Evolutionary conservation across 805 yeast species (phyloP).

Genomic region (Maudiozyma serrabonitensis): DNA sequence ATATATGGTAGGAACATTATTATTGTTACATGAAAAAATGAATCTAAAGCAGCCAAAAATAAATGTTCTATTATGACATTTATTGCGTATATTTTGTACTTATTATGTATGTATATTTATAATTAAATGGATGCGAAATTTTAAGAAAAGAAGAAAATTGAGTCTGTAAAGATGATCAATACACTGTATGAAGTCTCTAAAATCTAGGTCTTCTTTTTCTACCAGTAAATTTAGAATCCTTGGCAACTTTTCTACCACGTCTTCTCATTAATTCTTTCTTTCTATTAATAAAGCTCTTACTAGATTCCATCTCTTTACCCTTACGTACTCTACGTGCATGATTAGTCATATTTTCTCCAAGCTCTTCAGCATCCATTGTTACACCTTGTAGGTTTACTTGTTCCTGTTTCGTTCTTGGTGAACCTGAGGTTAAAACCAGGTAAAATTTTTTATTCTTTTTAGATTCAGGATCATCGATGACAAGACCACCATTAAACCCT

Average conservation of each 20-base stretch:
- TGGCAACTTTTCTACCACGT: slow-evolving; percentile 83
- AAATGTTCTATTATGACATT: background rate
- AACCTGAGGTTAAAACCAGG: slow-evolving; percentile 56
- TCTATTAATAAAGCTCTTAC: slow-evolving; percentile 72
- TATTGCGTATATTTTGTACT: too few relatives aligned
- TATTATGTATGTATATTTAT: too few relatives aligned
- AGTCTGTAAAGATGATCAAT: too few relatives aligned
- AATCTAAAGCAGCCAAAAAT: too few relatives aligned
- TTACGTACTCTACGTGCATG: slow-evolving; percentile 20
- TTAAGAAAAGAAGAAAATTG: too few relatives aligned
- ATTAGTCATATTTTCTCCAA: slow-evolving; percentile 2
- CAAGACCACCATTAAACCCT: slow-evolving; percentile 94
- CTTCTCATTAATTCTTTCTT: slow-evolving; percentile 90
- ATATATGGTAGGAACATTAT: too few relatives aligned
- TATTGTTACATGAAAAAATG: too few relatives aligned
- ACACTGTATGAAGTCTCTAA: slow-evolving; percentile 20
- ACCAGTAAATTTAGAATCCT: slow-evolving; percentile 86
- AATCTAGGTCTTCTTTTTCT: slow-evolving; percentile 66
- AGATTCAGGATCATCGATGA: slow-evolving; percentile 87
- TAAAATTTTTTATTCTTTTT: slow-evolving; percentile 87
- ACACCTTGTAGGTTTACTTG: slow-evolving; percentile 73
- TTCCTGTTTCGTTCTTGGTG: slow-evolving; percentile 70
- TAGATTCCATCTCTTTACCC: slow-evolving; percentile 40
- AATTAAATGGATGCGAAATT: too few relatives aligned
- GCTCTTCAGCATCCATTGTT: slow-evolving; percentile 59